phyloP scores from a whole-genome alignment of 306 rosid genomes.

The Gastrolobium bilobum region DNA sequence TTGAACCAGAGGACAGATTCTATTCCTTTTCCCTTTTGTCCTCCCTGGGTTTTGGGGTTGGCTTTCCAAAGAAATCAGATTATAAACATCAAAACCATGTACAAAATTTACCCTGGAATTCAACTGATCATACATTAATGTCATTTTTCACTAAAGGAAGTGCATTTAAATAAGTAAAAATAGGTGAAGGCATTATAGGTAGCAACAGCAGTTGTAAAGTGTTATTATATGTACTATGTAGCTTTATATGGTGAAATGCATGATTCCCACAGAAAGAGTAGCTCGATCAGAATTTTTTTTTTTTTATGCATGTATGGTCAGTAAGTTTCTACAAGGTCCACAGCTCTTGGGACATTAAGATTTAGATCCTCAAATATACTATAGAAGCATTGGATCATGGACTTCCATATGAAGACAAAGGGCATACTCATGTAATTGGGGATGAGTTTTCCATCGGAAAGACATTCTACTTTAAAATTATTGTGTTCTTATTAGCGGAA shows the following conservation, averaged over 20 bases:
- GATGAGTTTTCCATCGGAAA: constrained; percentile 10
- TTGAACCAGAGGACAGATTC: constrained; percentile 21
- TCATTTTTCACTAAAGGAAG: constrained; percentile 31
- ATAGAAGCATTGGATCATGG: constrained; percentile 28
- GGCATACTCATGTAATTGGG: background rate
- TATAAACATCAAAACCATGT: constrained; percentile 20
- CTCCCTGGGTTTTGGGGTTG: constrained; percentile 27
- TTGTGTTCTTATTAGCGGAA: constrained; percentile 32
- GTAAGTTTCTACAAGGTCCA: constrained; percentile 1
- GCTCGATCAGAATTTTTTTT: background rate
- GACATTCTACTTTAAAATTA: constrained; percentile 20
- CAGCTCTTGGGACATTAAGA: background rate
- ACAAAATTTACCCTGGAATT: constrained; percentile 24
- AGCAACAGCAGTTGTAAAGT: background rate
- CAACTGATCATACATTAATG: constrained; percentile 16
- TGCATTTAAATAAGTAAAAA: background rate
- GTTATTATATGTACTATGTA: constrained; percentile 12
- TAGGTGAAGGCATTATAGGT: background rate
- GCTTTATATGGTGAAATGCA: constrained; percentile 29
- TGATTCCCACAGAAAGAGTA: background rate
- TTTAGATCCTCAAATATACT: constrained; percentile 20
- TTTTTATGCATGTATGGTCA: background rate
- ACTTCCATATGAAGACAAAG: constrained; percentile 31
- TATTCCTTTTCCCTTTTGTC: constrained; percentile 16
- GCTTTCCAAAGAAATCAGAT: constrained; percentile 27